A percentile compares a stretch with the other conserved stretches of the same genome.
These are phyloP conservation scores for Stramenopiles sp. DNA, from an alignment of 352 stramenopile species.

Conservation along the genomic window DNA sequence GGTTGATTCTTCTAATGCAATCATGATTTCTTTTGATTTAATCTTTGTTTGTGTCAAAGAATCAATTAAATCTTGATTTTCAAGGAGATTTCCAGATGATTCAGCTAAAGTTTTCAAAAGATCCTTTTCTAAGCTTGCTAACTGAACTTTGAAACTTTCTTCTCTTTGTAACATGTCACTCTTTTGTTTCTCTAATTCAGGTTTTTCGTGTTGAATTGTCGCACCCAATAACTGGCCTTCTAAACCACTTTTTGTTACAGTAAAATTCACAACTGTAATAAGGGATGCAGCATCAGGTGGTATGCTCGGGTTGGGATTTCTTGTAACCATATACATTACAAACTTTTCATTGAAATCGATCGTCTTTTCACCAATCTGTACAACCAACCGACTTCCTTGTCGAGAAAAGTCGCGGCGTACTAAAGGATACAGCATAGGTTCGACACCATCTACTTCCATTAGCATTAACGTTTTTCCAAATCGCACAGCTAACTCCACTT, in stretches of 20 bases:
- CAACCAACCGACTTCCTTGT: conserved; percentile 47
- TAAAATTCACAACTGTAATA: conserved; percentile 71
- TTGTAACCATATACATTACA: conserved; percentile 45
- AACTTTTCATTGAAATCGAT: conserved; percentile 82
- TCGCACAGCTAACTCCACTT: conserved; percentile 59
- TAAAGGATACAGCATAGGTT: conserved; percentile 61
- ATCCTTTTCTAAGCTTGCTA: conserved; percentile 55
- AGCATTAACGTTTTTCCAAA: conserved; percentile 79
- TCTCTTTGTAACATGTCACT: conserved; percentile 47
- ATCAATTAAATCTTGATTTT: conserved; percentile 65
- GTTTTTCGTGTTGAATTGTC: conserved; percentile 64
- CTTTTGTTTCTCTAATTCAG: conserved; percentile 60
- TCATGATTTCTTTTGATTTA: conserved; percentile 48
- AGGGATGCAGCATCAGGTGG: conserved; percentile 43
- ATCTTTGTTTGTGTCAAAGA: conserved; percentile 62
- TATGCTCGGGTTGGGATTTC: conserved; percentile 41
- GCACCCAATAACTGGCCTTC: conserved; percentile 60
- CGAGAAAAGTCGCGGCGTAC: conserved; percentile 44
- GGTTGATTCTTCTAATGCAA: conserved; percentile 36
- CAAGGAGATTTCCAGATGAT: conserved; percentile 65
- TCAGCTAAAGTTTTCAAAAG: conserved; percentile 55
- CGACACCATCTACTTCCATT: conserved; percentile 47
- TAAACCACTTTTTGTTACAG: conserved; percentile 52
- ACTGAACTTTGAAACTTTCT: conserved; percentile 67
- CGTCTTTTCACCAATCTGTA: conserved; percentile 48